Evolutionary conservation across 2,329 filamentous ascomycete genomes (phyloP).

Genomic region (Nothophoma quercina): DNA sequence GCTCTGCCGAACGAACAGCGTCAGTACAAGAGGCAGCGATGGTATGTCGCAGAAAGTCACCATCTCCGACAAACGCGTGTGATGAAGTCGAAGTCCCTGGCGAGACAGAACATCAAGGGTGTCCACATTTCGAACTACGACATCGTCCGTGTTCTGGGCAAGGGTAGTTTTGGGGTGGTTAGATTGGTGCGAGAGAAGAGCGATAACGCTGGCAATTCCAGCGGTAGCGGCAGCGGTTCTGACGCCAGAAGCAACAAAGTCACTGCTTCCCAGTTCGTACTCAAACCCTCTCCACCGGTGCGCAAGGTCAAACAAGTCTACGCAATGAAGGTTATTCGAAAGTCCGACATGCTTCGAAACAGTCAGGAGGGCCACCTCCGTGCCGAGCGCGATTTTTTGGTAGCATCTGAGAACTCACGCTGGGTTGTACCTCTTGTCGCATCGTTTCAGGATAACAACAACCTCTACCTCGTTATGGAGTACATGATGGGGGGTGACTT

Average conservation of each 20-base stretch:
- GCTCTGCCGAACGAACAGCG: constrained; percentile 64
- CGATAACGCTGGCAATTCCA: constrained; percentile 25
- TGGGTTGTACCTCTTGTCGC: constrained; percentile 90
- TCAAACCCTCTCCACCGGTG: background rate
- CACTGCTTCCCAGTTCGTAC: constrained; percentile 1
- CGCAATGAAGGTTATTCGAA: constrained; percentile 97
- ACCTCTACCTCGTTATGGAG: constrained; percentile 95
- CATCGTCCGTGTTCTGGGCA: constrained; percentile 81
- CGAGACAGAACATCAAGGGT: constrained; percentile 57
- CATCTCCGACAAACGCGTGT: constrained; percentile 77
- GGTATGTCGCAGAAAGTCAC: constrained; percentile 72
- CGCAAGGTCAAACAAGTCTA: constrained; percentile 66
- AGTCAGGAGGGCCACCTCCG: constrained; percentile 91
- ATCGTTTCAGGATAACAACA: constrained; percentile 85
- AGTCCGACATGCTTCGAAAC: constrained; percentile 89
- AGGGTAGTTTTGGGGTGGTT: constrained; percentile 94
- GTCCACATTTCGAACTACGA: constrained; percentile 74
- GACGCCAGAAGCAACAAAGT: constrained; percentile 21
- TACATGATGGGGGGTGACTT: constrained; percentile 99
- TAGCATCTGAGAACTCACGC: constrained; percentile 83
- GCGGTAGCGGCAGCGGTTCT: constrained; percentile 11
- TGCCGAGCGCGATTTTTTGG: constrained; percentile 90
- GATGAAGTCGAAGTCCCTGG: constrained; percentile 69
- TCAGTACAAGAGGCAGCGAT: constrained; percentile 64
- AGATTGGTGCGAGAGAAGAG: constrained; percentile 76